Evolutionary conservation across 176 grass and related monocot species (phyloP), one percentile per base, ranked within the genome.

Genomic region (Carex littledalei): DNA sequence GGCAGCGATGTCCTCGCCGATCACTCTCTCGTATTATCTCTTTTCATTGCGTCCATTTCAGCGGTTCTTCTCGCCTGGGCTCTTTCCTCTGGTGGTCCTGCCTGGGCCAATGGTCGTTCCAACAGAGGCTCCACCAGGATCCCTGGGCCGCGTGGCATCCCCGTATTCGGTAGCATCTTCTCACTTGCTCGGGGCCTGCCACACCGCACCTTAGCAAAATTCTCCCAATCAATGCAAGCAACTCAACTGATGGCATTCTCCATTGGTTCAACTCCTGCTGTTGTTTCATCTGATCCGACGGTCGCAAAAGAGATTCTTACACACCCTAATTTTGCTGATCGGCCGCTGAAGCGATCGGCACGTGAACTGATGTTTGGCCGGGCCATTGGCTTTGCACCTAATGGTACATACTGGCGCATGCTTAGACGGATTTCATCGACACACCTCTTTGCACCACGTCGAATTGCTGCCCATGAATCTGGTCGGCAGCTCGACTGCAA

Each of bases 221-320:
- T 90, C 63, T 84, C 86, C 0, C 37, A 71, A 54, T 45, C 80
- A 1, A 6, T 18, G 0, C 18, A 26, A 81, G 41, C 62, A 45
- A 35, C 20, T 63, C 37, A 94, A 39, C 90, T 94, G 2, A 94
- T 94, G 92, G 92, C 90, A 7, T 94, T 94, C 90, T 94, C 92
- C 26, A 39, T 94, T 60, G 92, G 88, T 1, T 64, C 82, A 53
- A 94, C 92, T 0, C 92, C 88, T 0, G 87, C 90, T 5, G 90
- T 92, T 2, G 90, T 94, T 37, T 85, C 90, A 7, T 89, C 92
- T 0, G 85, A 84, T 65, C 88, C 90, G 0, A 31, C 43, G 1
- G 58, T 87, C 3, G 90, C 90, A 8, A 64, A 79, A 1, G 92
- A 94, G 86, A 81, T 94, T 17, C 92, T 94, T 2, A 6, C 86